These are phyloP conservation scores for Herpetospermum pedunculosum DNA, from an alignment of 306 rosid species.

Conservation along the genomic window DNA sequence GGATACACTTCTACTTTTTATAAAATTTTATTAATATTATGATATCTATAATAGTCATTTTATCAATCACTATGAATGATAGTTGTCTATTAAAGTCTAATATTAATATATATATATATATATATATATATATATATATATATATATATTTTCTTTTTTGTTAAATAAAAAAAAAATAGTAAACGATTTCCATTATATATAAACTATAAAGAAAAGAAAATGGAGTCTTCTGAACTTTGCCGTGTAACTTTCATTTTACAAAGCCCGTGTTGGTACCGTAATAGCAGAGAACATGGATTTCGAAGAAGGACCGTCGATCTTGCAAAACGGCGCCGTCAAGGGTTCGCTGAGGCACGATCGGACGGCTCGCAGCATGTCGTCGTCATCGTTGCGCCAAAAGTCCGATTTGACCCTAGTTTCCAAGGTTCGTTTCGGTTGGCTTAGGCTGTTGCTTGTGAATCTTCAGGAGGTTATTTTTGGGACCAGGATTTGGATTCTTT, in stretches of 20 bases:
- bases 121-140: too few species aligned
- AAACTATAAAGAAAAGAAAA: background rate
- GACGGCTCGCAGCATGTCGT: conserved; percentile 64
- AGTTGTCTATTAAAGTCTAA: too few species aligned
- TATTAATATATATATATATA: too few species aligned
- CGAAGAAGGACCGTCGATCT: conserved; percentile 31
- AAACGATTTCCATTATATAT: background rate
- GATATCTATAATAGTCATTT: too few species aligned
- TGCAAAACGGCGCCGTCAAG: conserved; percentile 50
- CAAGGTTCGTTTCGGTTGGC: conserved; percentile 27
- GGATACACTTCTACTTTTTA: too few species aligned
- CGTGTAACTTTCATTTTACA: background rate
- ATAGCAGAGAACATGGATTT: conserved; percentile 30
- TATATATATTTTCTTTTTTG: too few species aligned
- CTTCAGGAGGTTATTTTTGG: conserved; percentile 73
- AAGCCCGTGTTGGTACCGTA: background rate
- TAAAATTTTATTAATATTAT: too few species aligned
- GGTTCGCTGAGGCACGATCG: conserved; percentile 21
- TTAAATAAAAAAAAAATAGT: background rate
- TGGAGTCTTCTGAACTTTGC: background rate
- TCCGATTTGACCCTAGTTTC: conserved; percentile 47
- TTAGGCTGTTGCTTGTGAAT: conserved; percentile 36
- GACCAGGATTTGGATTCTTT: conserved; percentile 58
- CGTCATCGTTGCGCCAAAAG: conserved; percentile 57
- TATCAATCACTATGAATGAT: too few species aligned